Conservation (phyloP, 2,329 filamentous ascomycete genomes). For the Aspergillus jensenii region DNA sequence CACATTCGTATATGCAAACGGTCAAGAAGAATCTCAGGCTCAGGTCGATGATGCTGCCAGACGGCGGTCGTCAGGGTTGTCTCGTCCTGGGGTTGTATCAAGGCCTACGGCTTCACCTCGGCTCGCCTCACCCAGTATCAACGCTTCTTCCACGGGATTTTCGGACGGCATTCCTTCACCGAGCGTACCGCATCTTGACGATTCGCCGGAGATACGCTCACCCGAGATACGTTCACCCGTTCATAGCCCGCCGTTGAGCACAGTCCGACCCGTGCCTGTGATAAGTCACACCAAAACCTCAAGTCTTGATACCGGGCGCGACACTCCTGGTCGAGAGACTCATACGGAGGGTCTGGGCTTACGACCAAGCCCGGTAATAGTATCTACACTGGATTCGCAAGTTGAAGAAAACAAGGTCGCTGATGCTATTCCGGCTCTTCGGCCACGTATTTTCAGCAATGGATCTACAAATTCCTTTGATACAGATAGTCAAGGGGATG, state of each 20-base stretch:
- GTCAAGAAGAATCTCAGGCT: constrained; percentile 30
- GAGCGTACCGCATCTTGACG: constrained; percentile 23
- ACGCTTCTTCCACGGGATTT: constrained; percentile 24
- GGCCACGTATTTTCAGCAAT: constrained; percentile 36
- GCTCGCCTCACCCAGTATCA: constrained; percentile 30
- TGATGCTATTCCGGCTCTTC: constrained; percentile 26
- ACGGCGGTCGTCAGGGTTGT: constrained; percentile 32
- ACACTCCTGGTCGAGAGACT: not conserved
- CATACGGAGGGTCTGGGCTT: constrained; percentile 20
- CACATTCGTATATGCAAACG: constrained; percentile 41
- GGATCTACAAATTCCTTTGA: constrained; percentile 34
- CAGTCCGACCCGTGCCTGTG: constrained; percentile 17
- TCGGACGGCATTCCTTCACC: constrained; percentile 23
- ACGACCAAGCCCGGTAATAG: constrained; percentile 32
- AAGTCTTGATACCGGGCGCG: constrained; percentile 31
- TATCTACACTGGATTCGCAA: constrained; percentile 25
- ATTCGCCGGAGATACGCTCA: constrained; percentile 17
- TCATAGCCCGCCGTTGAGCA: constrained; percentile 22
- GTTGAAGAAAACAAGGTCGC: constrained; percentile 21
- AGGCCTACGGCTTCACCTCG: constrained; percentile 31
- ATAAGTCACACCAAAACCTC: constrained; percentile 33
- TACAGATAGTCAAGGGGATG: constrained; percentile 35
- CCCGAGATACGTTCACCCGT: constrained; percentile 22
- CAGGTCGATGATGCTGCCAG: constrained; percentile 15
- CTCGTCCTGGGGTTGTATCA: constrained; percentile 22